Base-by-base conservation (phyloP, 805 yeast genomes). In the Zygosaccharomyces lentus region DNA sequence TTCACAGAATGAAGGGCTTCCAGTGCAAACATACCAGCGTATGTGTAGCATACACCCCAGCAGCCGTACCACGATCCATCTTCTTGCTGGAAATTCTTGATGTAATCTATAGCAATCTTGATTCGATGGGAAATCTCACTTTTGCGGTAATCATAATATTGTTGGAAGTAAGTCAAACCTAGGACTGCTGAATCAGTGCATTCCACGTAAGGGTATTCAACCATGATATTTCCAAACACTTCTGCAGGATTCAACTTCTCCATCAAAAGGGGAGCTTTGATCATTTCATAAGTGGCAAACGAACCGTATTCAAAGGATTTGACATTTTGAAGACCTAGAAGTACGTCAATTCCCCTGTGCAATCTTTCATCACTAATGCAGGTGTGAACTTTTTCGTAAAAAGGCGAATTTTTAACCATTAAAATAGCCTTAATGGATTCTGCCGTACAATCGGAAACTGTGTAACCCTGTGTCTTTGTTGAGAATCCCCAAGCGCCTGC, bases 41-140 rank as follows among this genome's bases (percentile, higher is more conserved):
- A 93, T 0, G 96, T 87, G 62, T 75, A 89, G 62, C 99, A 93
- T 4, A 93, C 82, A 30, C 99, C 99, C 99, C 99, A 93, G 34
- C 88, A 81, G 1, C 99, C 99, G 64, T 90, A 95, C 98, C 98
- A 93, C 10, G 95, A 82, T 0, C 99, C 99, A 65, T 93, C 96
- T 0, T 60, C 58, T 36, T 73, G 70, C 65, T 93, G 99, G 2
- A 78, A 77, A 2, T 70, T 65, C 41, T 76, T 77, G 36, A 93
- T 86, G 58, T 84, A 93, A 3, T 75, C 65, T 12, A 87, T 74
- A 0, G 96, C 98, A 44, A 80, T 73, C 3, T 77, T 71, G 37
- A 93, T 85, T 0, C 96, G 82, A n/a, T 68, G 49, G 42, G 73
- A 69, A 25, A 93, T 83, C 26, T 86, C 89, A 4, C 72, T 75